Conservation (phyloP, 352 stramenopile genomes). For the Phytophthora colocasiae region DNA sequence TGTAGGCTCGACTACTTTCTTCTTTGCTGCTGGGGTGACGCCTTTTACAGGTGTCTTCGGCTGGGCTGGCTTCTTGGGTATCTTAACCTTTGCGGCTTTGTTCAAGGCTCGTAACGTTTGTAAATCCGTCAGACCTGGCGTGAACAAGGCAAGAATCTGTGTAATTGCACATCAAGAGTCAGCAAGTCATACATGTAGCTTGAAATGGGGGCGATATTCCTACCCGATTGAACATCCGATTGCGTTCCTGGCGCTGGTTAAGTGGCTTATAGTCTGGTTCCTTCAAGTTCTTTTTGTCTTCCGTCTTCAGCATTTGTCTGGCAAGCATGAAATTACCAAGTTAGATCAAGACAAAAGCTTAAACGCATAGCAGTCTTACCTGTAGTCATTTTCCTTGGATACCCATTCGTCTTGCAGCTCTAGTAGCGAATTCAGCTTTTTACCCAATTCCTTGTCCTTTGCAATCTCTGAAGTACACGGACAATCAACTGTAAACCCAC, state of each 20-base stretch:
- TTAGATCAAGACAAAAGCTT: neutral
- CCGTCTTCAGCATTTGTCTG: conserved; percentile 90
- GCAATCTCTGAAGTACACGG: conserved; percentile 45
- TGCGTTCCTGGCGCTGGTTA: conserved; percentile 84
- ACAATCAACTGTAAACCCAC: neutral
- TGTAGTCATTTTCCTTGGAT: conserved; percentile 87
- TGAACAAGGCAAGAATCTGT: conserved; percentile 69
- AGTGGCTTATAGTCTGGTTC: conserved; percentile 74
- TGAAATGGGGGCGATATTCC: conserved; percentile 5
- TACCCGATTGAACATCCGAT: conserved; percentile 85
- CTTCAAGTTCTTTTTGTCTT: conserved; percentile 90
- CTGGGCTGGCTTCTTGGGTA: conserved; percentile 48
- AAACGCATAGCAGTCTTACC: conserved; percentile 34
- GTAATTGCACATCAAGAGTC: conserved; percentile 4
- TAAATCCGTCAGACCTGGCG: conserved; percentile 67
- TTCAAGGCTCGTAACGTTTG: conserved; percentile 73
- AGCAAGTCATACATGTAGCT: neutral
- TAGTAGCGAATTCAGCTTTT: conserved; percentile 58
- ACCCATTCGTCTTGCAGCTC: conserved; percentile 81
- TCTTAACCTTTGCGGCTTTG: conserved; percentile 71
- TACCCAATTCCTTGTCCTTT: conserved; percentile 63
- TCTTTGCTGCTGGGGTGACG: conserved; percentile 41
- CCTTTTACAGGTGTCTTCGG: conserved; percentile 39
- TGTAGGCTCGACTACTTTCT: conserved; percentile 43
- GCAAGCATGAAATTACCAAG: neutral